Evolutionary conservation across 176 grass and related monocot species (phyloP).

Genomic region (Musa acuminata): DNA sequence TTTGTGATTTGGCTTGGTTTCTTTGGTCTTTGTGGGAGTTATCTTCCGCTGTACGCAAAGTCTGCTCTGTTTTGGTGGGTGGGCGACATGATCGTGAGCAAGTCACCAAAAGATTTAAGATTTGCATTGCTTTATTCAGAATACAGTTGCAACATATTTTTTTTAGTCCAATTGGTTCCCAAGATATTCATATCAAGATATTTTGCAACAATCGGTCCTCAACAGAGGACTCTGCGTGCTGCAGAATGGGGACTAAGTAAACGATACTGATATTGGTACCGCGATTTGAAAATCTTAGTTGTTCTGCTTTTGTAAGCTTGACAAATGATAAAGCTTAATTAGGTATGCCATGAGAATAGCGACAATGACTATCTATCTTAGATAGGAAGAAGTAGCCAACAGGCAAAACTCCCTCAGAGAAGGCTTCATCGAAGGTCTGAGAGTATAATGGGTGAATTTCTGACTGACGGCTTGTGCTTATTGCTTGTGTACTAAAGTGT

Average conservation of each 20-base stretch:
- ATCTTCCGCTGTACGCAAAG: neutral
- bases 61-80: no score
- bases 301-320: neutral
- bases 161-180: neutral
- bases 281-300: neutral
- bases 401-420: neutral
- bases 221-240: neutral
- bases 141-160: neutral
- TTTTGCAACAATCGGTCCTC: neutral
- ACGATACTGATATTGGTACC: neutral
- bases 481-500: neutral
- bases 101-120: neutral
- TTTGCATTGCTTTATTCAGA: neutral
- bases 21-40: neutral
- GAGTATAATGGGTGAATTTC: neutral
- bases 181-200: neutral
- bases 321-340: neutral
- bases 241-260: neutral
- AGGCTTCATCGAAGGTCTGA: neutral
- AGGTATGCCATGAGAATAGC: no score
- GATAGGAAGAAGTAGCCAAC: neutral
- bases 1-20: neutral
- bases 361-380: neutral
- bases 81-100: neutral
- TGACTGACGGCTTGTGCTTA: neutral